A percentile compares a stretch with the other conserved stretches of the same genome.
Conservation (phyloP, 192 early-diverging fungal genomes). For the Radiomyces spectabilis region DNA sequence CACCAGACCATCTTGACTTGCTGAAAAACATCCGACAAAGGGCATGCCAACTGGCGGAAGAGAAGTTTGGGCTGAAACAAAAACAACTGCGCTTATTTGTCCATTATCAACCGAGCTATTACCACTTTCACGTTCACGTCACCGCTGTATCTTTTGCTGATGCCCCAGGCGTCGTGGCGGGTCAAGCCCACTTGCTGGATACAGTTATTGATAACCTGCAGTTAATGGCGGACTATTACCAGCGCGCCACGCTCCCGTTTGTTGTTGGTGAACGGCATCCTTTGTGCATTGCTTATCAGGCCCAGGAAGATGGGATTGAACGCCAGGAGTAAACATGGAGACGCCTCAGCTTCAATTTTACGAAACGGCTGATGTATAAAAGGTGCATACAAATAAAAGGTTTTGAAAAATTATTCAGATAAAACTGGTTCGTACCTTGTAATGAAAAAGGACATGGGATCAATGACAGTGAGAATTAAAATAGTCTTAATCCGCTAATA, state of each 20-base stretch:
- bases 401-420: too few species aligned
- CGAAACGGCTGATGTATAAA: too few species aligned
- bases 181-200: slow-evolving; percentile 65
- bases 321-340: background rate
- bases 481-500: too few species aligned
- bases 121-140: slow-evolving; percentile 78
- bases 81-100: slow-evolving; percentile 64
- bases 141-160: slow-evolving; percentile 52
- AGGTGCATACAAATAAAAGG: too few species aligned
- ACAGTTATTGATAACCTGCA: slow-evolving; percentile 42
- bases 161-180: slow-evolving; percentile 47
- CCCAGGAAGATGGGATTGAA: background rate
- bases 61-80: slow-evolving; percentile 35
- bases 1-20: slow-evolving; percentile 45
- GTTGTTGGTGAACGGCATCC: slow-evolving; percentile 41
- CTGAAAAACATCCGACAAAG: slow-evolving; percentile 56
- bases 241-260: slow-evolving; percentile 49
- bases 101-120: slow-evolving; percentile 80
- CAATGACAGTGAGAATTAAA: too few species aligned
- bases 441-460: too few species aligned
- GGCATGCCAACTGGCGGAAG: slow-evolving; percentile 32
- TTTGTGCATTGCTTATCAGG: slow-evolving; percentile 9
- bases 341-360: too few species aligned
- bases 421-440: too few species aligned
- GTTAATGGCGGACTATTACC: slow-evolving; percentile 50